Percentiles rank a stretch among this genome's conserved stretches.
Conservation (phyloP, 1,284 basidiomycete genomes). For the Ceratobasidium sp. region DNA sequence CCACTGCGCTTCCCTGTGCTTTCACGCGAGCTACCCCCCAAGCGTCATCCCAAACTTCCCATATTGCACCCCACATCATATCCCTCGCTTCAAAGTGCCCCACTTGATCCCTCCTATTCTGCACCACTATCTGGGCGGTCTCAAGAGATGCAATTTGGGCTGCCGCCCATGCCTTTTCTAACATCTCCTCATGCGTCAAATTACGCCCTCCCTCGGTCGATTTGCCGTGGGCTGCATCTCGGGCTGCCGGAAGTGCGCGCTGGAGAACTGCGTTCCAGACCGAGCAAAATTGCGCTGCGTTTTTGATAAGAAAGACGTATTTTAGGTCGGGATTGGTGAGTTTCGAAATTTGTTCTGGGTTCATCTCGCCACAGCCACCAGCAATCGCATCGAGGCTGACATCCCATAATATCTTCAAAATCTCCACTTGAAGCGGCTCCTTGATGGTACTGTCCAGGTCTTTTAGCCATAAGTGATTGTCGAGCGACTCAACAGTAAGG, state of each 20-base stretch:
- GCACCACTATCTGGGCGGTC: not conserved
- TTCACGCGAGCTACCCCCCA: not conserved
- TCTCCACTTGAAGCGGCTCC: not conserved
- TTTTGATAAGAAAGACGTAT: not conserved
- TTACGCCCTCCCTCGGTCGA: not conserved
- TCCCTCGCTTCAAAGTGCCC: not conserved
- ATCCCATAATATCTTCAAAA: conserved; percentile 9
- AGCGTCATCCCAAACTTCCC: conserved; percentile 19
- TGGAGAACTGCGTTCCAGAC: conserved; percentile 1
- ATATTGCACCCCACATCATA: conserved; percentile 15
- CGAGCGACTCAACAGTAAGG: not conserved
- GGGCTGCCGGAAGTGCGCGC: not conserved
- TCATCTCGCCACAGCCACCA: not conserved
- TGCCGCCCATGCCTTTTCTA: conserved; percentile 19
- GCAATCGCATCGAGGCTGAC: not conserved
- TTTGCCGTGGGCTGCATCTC: conserved; percentile 5
- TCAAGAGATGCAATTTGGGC: not conserved
- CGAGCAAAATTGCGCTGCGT: conserved; percentile 1
- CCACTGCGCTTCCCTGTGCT: not conserved
- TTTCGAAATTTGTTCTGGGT: not conserved
- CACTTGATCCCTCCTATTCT: not conserved
- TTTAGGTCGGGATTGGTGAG: conserved; percentile 5
- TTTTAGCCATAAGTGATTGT: conserved; percentile 1
- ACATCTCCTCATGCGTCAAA: not conserved
- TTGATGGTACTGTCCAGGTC: not conserved